phyloP scores from a whole-genome alignment of 2,329 filamentous ascomycete genomes.

The Apiospora rasikravindrae region DNA sequence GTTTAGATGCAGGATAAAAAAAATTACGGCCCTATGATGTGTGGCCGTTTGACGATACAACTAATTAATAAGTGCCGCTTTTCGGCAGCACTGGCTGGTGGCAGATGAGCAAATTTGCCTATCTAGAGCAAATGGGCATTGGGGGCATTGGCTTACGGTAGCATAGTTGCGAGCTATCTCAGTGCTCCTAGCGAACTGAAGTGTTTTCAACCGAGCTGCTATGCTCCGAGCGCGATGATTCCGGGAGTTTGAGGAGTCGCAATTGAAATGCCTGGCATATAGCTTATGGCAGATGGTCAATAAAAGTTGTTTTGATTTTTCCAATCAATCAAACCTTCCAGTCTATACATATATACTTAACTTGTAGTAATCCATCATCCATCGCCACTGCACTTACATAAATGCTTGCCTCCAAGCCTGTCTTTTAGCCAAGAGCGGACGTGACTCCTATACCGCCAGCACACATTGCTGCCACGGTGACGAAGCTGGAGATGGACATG shows the following conservation, averaged over 20 bases:
- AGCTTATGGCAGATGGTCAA: slow-evolving; percentile 8
- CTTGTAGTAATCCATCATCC: not conserved
- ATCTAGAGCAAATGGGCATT: not conserved
- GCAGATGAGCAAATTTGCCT: not conserved
- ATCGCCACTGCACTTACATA: not conserved
- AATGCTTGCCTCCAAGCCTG: not conserved
- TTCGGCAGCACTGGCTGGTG: not conserved
- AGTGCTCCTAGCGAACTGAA: not conserved
- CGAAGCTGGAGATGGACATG: slow-evolving; percentile 64
- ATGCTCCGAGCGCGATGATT: slow-evolving; percentile 1
- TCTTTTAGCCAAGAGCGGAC: not conserved
- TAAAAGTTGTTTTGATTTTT: slow-evolving; percentile 18
- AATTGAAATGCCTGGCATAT: slow-evolving; percentile 9
- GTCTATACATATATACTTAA: not conserved
- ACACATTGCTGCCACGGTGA: slow-evolving; percentile 66
- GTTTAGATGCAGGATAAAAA: slow-evolving; percentile 1
- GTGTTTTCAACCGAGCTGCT: not conserved
- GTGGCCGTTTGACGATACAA: not conserved
- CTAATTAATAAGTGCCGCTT: slow-evolving; percentile 13
- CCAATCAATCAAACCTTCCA: not conserved
- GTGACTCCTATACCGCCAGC: slow-evolving; percentile 49
- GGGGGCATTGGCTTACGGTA: not conserved
- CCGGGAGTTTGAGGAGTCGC: slow-evolving; percentile 11
- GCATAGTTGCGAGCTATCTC: not conserved
- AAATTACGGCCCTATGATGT: not conserved